Base-by-base conservation (phyloP, 139 green algal species). In the Dunaliella sp. region DNA sequence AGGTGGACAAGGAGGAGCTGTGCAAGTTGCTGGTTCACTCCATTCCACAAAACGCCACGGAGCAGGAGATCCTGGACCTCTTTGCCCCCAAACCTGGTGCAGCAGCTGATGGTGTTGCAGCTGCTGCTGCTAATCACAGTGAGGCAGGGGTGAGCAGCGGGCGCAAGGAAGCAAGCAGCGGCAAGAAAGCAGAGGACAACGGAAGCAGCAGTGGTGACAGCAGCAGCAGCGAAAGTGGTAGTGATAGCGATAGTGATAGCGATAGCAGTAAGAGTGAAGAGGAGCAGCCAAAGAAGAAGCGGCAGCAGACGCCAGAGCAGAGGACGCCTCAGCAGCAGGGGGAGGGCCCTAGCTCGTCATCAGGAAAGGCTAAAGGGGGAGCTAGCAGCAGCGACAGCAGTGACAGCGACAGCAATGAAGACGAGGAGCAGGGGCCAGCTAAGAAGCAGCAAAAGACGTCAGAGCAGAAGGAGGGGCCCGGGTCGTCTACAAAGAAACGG, bases 1-100 rank as follows among this genome's bases (percentile, higher is more conserved):
- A 91, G 87, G 90, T 93, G 2, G 59, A 87, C 1, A 86, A 88
- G 28, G 77, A 80, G 0, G 88, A 94, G 7, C 85, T 90, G 78
- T 58, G 73, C 81, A 93, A 94, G 90, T 89, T 94, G 58, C 80
- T 90, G 12, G 86, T 94, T 30, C 90, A 94, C 83, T 79, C 58
- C 2, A 77, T 91, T 1, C 86, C 88, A 7, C 35, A 32, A 25
- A 38, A 48, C 31, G 79, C 75, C 28, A 83, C 80, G 33, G 84
- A 86, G 33, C 58, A 72, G 2, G 58, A 81, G 22, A 35, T 86
- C 7, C 58, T 59, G 36, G 65, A 24, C 12, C 2, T 86, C 25
- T 86, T 86, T 72, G n/a, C n/a, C 35, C 76, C 76, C 30, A n/a
- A n/a, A n/a, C n/a, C n/a, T n/a, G n/a, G n/a, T n/a, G n/a, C n/a